Percentiles rank a stretch among this genome's conserved stretches.
These are phyloP conservation scores for Salix arbutifolia DNA, from an alignment of 345 rosid species.

Conservation along the genomic window DNA sequence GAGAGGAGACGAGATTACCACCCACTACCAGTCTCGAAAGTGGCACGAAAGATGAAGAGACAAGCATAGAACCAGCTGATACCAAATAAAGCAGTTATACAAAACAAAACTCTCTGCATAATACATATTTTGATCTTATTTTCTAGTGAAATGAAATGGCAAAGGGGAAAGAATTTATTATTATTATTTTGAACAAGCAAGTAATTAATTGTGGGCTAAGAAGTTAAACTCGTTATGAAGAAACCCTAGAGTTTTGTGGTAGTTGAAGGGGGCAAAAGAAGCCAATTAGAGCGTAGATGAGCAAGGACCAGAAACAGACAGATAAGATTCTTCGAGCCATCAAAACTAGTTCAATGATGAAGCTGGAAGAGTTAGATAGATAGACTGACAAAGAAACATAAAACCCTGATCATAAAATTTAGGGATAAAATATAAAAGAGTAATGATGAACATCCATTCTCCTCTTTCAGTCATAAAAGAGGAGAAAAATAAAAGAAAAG, in stretches of 20 bases:
- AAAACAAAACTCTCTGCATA: not conserved
- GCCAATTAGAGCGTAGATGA: constrained; percentile 19
- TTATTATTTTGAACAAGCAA: too few relatives aligned
- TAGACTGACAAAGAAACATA: constrained; percentile 32
- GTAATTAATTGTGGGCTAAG: too few relatives aligned
- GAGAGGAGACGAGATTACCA: constrained; percentile 26
- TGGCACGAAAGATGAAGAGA: not conserved
- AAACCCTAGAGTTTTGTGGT: constrained; percentile 6
- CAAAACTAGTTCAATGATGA: constrained; percentile 37
- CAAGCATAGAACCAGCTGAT: constrained; percentile 2
- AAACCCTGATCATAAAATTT: constrained; percentile 31
- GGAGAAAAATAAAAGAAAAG: not conserved
- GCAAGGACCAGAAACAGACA: constrained; percentile 34
- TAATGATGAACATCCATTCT: constrained; percentile 49
- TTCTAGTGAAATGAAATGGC: not conserved
- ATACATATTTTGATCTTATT: not conserved
- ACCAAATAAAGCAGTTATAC: not conserved
- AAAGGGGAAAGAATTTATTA: not conserved
- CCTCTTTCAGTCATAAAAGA: constrained; percentile 30
- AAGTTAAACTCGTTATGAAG: not conserved
- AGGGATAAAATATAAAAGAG: constrained; percentile 18
- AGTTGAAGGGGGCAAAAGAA: not conserved
- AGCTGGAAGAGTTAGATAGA: constrained; percentile 27
- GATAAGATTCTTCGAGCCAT: constrained; percentile 45
- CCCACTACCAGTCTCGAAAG: constrained; percentile 12